Evolutionary conservation across 805 yeast species (phyloP), one percentile per base, ranked within the genome.

Genomic region (Kodamaea fukazawae): DNA sequence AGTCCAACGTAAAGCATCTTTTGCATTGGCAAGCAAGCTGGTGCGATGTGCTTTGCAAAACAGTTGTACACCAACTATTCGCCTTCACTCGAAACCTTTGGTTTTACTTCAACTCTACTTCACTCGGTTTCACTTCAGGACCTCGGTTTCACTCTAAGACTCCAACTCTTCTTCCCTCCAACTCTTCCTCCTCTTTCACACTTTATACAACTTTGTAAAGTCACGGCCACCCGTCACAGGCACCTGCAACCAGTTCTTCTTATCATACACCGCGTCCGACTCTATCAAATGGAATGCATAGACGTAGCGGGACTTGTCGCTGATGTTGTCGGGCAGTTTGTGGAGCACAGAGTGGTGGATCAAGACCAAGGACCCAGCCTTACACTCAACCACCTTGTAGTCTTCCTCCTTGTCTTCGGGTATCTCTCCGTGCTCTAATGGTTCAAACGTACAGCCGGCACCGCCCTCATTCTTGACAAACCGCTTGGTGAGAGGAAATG

Each of bases 221-320:
- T 80, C 63, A 0, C 71, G 57, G 1, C 87, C 84, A 0, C 91
- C 90, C 9, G 61, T 62, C 6, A 50, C 45, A 2, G 93, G 93
- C 4, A 84, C 78, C 53, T 86, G 95, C 26, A 85, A 68, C 93
- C 95, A 86, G 55, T 85, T 85, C 51, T 68, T 58, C 15, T 63
- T 61, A 54, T 85, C 93, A 51, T 83, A 86, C 17, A 71, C 57
- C 9, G 75, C 65, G 2, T 45, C 59, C 2, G 91, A 91, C 38
- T 86, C 93, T 41, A 86, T 82, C 32, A 82, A 73, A 54, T 86
- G 95, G 61, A 86, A 86, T 0, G 93, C 83, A 59, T 84, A 86
- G 0, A 89, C 93, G 53, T 70, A 83, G 46, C 95, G 69, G 7
- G 87, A 79, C 41, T 66, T 68, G 4, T 48, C 48, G 9, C 85